Evolutionary conservation across 1,284 basidiomycete species (phyloP).

Genomic region (Trametes versicolor): DNA sequence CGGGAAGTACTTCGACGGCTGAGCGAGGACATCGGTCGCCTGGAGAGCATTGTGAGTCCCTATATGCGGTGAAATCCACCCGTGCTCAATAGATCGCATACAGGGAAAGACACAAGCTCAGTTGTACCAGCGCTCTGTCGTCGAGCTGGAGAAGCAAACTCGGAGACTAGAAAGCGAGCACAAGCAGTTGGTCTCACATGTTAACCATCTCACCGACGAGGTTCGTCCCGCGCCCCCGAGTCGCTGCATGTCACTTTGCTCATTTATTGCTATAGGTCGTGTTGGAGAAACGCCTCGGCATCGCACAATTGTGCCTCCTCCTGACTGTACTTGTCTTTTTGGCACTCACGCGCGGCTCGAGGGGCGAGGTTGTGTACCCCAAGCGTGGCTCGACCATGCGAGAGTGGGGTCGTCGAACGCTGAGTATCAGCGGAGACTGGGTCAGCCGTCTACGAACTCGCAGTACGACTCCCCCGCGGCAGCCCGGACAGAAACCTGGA

Average conservation of each 20-base stretch:
- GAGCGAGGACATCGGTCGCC: conserved; percentile 84
- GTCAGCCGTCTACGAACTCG: conserved; percentile 52
- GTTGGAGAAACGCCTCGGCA: conserved; percentile 85
- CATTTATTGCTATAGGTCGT: conserved; percentile 60
- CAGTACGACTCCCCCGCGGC: conserved; percentile 43
- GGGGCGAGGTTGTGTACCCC: conserved; percentile 51
- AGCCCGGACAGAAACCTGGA: conserved; percentile 15
- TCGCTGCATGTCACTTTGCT: not conserved
- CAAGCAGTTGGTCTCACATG: conserved; percentile 66
- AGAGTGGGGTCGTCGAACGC: conserved; percentile 63
- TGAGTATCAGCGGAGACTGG: conserved; percentile 67
- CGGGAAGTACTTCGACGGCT: conserved; percentile 80
- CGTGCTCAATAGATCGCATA: not conserved
- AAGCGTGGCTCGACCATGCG: conserved; percentile 48
- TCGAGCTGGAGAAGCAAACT: conserved; percentile 78
- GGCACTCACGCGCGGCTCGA: conserved; percentile 82
- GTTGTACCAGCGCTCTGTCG: conserved; percentile 69
- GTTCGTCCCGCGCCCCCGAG: conserved; percentile 48
- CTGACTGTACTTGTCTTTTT: conserved; percentile 86
- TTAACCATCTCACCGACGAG: conserved; percentile 81
- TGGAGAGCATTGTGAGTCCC: conserved; percentile 77
- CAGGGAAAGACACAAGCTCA: conserved; percentile 77
- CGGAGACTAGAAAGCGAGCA: conserved; percentile 76
- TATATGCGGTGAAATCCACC: conserved; percentile 2
- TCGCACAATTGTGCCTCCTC: conserved; percentile 84